Base-by-base conservation (phyloP, 2,329 filamentous ascomycete species). In the Xylaria digitata region DNA sequence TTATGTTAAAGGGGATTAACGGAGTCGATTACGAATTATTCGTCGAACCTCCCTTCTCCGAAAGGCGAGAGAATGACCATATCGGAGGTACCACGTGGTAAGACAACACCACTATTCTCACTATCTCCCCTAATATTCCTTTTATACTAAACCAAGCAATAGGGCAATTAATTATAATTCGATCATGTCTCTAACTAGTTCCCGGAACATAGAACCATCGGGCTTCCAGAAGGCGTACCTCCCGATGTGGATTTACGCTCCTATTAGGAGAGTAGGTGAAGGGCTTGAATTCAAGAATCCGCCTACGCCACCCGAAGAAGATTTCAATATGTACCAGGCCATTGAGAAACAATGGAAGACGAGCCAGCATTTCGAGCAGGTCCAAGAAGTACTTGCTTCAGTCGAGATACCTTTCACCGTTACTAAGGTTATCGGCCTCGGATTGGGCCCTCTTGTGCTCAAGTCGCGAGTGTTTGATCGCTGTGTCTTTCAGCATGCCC, bases 361-460 rank as follows among this genome's bases (percentile, higher is more conserved):
- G 52, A 66, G 65, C 60, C 43, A 71, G 45, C 58, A 72, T 59
- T 66, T 69, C 45, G 61, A 65, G 54, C 60, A 62, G n/a, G 57
- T 73, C 46, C 65, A 66, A 40, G 48, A 58, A 17, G 34, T 55
- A 55, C 69, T 72, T 52, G 55, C 50, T 62, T 63, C 66, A 45
- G 43, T 70, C 15, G 50, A 68, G 54, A 60, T 66, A 54, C 67
- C 70, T 40, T 67, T 69, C 34, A 11, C 50, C 49, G 43, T 72
- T 7, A 59, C 58, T 40, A 72, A 72, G 57, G 49, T 71, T 53
- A 65, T 73, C 32, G 71, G 63, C 42, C 43, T 73, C 50, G 67
- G 49, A 61, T 60, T 69, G 17, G 70, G 71, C 6, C 61, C 63
- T 57, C 63, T 71, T 42, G 57, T 61, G 34, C 2, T 68, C 9